Base-by-base conservation (phyloP, 805 yeast species). In the Nakazawaea peltata region DNA sequence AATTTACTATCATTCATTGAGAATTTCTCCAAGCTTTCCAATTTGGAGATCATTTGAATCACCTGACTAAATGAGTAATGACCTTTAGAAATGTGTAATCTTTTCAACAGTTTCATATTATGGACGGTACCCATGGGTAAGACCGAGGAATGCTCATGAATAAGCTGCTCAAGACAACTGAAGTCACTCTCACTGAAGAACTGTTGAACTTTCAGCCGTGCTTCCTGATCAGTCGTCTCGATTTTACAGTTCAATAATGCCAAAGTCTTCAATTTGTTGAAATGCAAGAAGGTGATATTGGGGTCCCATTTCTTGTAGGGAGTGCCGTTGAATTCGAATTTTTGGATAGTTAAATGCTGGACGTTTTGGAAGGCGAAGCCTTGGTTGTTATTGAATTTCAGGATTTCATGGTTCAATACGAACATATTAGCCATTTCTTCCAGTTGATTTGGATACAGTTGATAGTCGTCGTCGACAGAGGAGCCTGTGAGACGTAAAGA, bases 1-100 rank as follows among this genome's bases (percentile, higher is more conserved):
- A 37, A 26, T 22, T 33, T 26, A 19, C 33, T 26, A 21, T 37
- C 41, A 24, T 37, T 37, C 29, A 33, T 19, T 9, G 41, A 37
- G 19, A 37, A 32, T 4, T 21, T 10, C 19, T 32, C 23, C 31
- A 37, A 30, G 6, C 19, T 29, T 14, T 29, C 25, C 18, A 37
- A 10, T n/a, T 33, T 32, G 10, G 13, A 16, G 5, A 37, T 10
- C 7, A 29, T 7, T 15, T 25, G 23, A 13, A 24, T 17, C 4
- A 37, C 24, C 5, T 37, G 37, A 13, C 16, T 19, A 26, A 33
- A 37, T 7, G 28, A 19, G 14, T 29, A 21, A 23, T 24, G n/a
- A 11, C 36, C 36, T 26, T 28, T 32, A 9, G 41, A 33, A 9
- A 37, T 25, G 25, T 37, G 41, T 9, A 37, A 29, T 16, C 33